Conservation (phyloP, 1,284 basidiomycete species). For the Ganoderma lucidum region DNA sequence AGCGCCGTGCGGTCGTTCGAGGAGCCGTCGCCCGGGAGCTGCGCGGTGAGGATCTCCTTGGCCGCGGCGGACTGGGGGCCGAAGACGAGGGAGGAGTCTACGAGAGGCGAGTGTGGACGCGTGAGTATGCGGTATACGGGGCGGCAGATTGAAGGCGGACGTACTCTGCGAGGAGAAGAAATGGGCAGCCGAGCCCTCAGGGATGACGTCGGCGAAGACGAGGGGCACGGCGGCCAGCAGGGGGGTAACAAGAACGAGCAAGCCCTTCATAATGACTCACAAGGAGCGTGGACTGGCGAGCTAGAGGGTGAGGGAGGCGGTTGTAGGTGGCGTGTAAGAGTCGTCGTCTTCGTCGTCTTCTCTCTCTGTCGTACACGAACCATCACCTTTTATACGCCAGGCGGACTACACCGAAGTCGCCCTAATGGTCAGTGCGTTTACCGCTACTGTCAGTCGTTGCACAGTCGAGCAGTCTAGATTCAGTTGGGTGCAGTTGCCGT, state of each 20-base stretch:
- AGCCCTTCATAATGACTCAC: slow-evolving; percentile 6
- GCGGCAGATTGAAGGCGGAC: neutral
- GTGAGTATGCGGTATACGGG: neutral
- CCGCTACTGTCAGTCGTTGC: neutral
- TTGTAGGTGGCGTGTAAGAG: neutral
- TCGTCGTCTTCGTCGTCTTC: neutral
- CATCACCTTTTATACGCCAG: neutral
- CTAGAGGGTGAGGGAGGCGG: neutral
- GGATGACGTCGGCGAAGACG: slow-evolving; percentile 21
- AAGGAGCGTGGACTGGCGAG: neutral
- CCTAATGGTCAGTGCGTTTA: neutral
- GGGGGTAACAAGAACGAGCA: slow-evolving; percentile 15
- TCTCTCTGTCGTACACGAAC: neutral
- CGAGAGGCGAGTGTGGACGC: neutral
- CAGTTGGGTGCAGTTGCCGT: neutral
- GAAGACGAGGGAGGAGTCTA: slow-evolving; percentile 27
- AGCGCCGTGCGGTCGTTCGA: slow-evolving; percentile 24
- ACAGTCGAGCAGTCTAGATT: neutral
- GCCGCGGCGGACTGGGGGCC: slow-evolving; percentile 10
- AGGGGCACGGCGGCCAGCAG: slow-evolving; percentile 3
- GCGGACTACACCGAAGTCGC: neutral
- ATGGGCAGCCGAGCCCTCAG: slow-evolving; percentile 23
- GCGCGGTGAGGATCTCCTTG: slow-evolving; percentile 11
- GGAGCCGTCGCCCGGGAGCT: slow-evolving; percentile 23
- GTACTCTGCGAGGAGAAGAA: slow-evolving; percentile 28